Conservation (phyloP, 2,329 filamentous ascomycete genomes). For the Xenoacremonium recifei region DNA sequence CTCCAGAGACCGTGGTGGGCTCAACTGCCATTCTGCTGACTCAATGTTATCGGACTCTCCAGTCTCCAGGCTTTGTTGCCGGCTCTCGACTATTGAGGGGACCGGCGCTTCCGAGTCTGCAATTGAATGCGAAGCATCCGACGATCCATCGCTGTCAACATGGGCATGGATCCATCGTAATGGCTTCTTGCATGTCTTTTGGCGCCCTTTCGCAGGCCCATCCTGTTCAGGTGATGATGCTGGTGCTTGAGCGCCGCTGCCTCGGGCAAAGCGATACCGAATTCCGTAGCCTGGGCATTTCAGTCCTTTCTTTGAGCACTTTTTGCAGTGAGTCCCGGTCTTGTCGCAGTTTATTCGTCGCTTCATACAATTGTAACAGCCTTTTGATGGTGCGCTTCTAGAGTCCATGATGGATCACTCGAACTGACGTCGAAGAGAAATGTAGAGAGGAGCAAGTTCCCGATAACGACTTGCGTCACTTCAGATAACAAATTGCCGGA, state of each 20-base stretch:
- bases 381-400: slow-evolving; percentile 5
- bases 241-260: slow-evolving; percentile 6
- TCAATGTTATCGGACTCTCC: too few species aligned
- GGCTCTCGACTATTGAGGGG: too few species aligned
- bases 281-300: slow-evolving; percentile 11
- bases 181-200: neutral
- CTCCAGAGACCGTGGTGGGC: slow-evolving; percentile 1
- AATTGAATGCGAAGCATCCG: too few species aligned
- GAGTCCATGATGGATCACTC: too few species aligned
- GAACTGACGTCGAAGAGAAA: too few species aligned
- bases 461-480: too few species aligned
- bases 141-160: too few species aligned
- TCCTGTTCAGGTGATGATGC: neutral
- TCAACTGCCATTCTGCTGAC: too few species aligned
- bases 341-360: slow-evolving; percentile 12
- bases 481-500: too few species aligned
- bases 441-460: too few species aligned
- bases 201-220: neutral
- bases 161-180: neutral
- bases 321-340: slow-evolving; percentile 8
- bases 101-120: too few species aligned
- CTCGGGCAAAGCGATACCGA: slow-evolving; percentile 11
- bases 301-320: slow-evolving; percentile 11
- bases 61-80: too few species aligned
- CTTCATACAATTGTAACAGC: slow-evolving; percentile 15